Evolutionary conservation across 345 rosid genomes (phyloP).

Genomic region (Brassica carinata): DNA sequence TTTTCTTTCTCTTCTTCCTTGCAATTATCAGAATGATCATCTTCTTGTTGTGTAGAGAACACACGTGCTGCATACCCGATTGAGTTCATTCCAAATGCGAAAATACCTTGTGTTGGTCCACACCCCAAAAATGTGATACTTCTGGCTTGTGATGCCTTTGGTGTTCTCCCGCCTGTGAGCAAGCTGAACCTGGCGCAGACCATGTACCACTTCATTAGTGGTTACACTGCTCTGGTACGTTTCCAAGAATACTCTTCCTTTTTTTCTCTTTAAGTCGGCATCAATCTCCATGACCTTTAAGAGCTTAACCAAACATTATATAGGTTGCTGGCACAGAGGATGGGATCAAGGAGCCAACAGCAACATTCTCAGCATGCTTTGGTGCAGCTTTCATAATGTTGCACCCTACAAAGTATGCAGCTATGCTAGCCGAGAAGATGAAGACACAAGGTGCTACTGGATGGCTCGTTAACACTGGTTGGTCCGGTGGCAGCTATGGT

Average conservation of each 20-base stretch:
- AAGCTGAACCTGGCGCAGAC: slow-evolving; percentile 87
- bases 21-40: too few species aligned
- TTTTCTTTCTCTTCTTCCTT: too few species aligned
- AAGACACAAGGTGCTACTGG: slow-evolving; percentile 92
- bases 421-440: slow-evolving; percentile 97
- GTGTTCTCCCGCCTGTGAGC: slow-evolving; percentile 99
- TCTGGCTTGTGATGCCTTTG: slow-evolving; percentile 94
- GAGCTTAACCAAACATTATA: too few species aligned
- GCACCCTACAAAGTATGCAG: slow-evolving; percentile 98
- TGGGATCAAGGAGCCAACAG: slow-evolving; percentile 84
- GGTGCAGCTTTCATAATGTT: slow-evolving; percentile 98
- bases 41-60: slow-evolving; percentile 59
- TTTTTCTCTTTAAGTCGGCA: too few species aligned
- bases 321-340: slow-evolving; percentile 97
- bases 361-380: slow-evolving; percentile 96
- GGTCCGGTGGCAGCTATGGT: slow-evolving; percentile 98
- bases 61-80: slow-evolving; percentile 96
- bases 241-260: too few species aligned
- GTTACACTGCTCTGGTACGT: slow-evolving; percentile 99
- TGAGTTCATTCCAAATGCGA: slow-evolving; percentile 88
- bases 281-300: too few species aligned
- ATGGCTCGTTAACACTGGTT: slow-evolving; percentile 97
- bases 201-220: slow-evolving; percentile 98
- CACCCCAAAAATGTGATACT: slow-evolving; percentile 93
- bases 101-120: slow-evolving; percentile 87